Conservation (phyloP, 140 eudicot genomes). For the Erigeron philadelphicus region DNA sequence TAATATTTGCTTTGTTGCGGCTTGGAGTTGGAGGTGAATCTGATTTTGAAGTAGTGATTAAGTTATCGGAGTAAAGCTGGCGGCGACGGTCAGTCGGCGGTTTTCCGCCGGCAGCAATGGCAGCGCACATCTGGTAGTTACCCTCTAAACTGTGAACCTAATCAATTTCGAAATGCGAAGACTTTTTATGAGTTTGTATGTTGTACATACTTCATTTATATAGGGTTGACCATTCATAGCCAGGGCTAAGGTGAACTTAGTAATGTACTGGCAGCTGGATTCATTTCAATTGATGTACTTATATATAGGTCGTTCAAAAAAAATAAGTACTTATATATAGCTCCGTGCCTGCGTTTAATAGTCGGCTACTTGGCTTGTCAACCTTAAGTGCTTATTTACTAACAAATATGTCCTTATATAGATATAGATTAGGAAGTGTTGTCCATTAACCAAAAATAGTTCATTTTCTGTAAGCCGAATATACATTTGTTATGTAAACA, state of each 20-base stretch:
- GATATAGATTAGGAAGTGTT: background rate
- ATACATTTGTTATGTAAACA: conserved; percentile 10
- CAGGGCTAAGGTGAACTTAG: background rate
- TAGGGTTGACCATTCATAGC: background rate
- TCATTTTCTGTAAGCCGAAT: background rate
- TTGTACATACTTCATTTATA: background rate
- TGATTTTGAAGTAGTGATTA: conserved; percentile 22
- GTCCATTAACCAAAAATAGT: conserved; percentile 3
- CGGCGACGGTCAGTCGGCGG: conserved; percentile 79
- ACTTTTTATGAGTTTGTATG: conserved; percentile 4
- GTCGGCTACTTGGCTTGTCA: background rate
- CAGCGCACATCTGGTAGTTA: conserved; percentile 61
- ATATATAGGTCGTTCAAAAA: no score
- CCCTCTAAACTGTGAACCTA: background rate
- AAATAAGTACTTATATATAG: no score
- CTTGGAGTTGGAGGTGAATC: conserved; percentile 52
- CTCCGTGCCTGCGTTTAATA: no score
- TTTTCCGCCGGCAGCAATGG: conserved; percentile 72
- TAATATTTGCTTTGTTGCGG: conserved; percentile 32
- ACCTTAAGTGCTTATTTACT: background rate
- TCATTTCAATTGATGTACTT: background rate
- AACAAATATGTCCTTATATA: background rate
- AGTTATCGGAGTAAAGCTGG: conserved; percentile 53
- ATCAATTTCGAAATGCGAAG: background rate
- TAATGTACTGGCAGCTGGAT: background rate